Evolutionary conservation across 1,284 basidiomycete genomes (phyloP), one percentile per base, ranked within the genome.

Genomic region (Rhodotorula sp.): DNA sequence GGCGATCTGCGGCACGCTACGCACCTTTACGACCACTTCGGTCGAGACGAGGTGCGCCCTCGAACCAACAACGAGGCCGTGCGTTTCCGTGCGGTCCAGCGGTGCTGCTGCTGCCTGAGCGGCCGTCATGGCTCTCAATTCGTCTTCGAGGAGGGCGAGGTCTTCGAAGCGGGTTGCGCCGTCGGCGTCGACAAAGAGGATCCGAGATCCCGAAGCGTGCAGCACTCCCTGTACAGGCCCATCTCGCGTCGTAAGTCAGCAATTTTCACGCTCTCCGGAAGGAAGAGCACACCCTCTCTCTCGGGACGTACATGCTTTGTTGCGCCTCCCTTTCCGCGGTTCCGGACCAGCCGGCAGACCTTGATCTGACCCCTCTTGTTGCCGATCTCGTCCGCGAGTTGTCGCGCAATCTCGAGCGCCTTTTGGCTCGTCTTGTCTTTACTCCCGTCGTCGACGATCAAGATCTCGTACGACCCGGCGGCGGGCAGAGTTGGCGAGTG

Each of bases 181-280:
- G 77, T 97, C 94, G 10, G 94, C 94, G 78, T 97, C 94, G 48
- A 89, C 93, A 86, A 96, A 94, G 60, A 96, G 82, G 60, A 96
- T 83, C n/a, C 90, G 82, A 71, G 84, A 80, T 8, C 94, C 94
- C 6, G 91, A 85, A 8, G 87, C 85, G 78, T 91, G 88, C 70
- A 95, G 80, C 85, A 93, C 90, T 56, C 92, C 81, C 80, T 81
- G 75, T 15, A 46, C 33, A 10, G n/a, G 18, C 33, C 20, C 18
- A 42, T 6, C 20, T 29, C 20, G 42, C 30, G 30, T 26, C n/a
- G 26, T 30, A 5, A 24, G 51, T 7, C 8, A n/a, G 14, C 4
- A 12, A n/a, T 4, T 53, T 7, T 29, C 22, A 18, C 22, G 7
- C 14, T 53, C 51, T 24, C 22, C 14, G 14, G 51, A 17, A 24